Base-by-base conservation (phyloP, 75 land plant genomes). In the Larix kaempferi region DNA sequence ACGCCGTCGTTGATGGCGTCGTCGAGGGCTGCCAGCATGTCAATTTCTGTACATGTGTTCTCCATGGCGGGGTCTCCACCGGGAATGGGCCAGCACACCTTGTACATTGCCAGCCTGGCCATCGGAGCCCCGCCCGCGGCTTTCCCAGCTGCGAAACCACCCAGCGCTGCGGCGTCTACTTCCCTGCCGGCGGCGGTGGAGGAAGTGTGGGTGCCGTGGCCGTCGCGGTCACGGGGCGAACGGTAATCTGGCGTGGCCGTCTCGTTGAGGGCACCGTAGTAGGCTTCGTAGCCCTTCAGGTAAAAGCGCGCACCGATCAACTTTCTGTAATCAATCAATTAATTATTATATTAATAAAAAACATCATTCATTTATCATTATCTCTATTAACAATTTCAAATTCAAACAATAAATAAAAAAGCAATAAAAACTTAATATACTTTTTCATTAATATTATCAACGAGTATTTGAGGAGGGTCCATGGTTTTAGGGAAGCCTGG, bases 1-100 rank as follows among this genome's bases (percentile, higher is more conserved):
- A 94, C 98, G 11, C 99, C 99, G 64, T 97, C 99, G 17, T 86
- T 73, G 3, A 97, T 94, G 1, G 99, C 99, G 16, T 79, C 67
- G 59, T 97, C 99, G 75, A 97, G 95, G 5, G 91, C 99, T 25
- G 98, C 92, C 29, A 97, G 87, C 71, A 97, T 94, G 59, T 97
- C 99, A 66, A 98, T 95, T 62, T 94, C 95, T 72, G 85, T 91
- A 72, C 99, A 97, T 6, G 94, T 94, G n/a, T 78, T 79, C 49
- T 44, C 49, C 49, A 44, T 8, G 49, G 8, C 10, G 8, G 49
- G 6, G 49, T 1, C 49, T 7, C 8, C 49, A 29, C 33, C 33
- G 8, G 6, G 49, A 0, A 6, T 6, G 59, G 75, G 80, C 99
- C 99, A 97, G 80, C 99, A 97, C 5, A 94, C 98, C 81, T 97